Conservation (phyloP, 345 rosid genomes). For the Arabis hirsuta region DNA sequence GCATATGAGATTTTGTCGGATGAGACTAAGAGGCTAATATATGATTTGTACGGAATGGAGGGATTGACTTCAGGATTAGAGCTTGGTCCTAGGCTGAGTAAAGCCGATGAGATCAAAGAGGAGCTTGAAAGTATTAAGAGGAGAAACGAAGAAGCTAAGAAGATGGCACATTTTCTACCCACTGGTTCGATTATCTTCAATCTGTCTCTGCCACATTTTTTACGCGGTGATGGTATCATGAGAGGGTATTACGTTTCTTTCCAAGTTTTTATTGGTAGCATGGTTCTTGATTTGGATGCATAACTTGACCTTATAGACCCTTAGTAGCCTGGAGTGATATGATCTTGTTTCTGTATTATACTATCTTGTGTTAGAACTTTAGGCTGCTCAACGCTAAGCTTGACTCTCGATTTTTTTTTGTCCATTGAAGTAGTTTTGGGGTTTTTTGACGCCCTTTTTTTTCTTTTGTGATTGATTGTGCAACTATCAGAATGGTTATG, state of each 20-base stretch:
- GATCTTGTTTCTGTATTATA: background rate
- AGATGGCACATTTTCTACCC: constrained; percentile 63
- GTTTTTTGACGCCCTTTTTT: constrained; percentile 29
- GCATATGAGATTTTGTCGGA: constrained; percentile 88
- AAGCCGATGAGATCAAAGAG: constrained; percentile 80
- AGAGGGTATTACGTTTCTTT: constrained; percentile 58
- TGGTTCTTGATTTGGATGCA: constrained; percentile 19
- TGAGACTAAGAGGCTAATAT: constrained; percentile 77
- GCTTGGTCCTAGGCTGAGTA: constrained; percentile 82
- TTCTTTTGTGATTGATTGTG: constrained; percentile 28
- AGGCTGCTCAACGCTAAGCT: background rate
- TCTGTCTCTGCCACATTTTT: constrained; percentile 71
- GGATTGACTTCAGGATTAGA: constrained; percentile 86
- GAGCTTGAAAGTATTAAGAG: constrained; percentile 73
- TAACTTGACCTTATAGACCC: background rate
- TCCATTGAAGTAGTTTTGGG: constrained; percentile 3
- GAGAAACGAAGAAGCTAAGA: constrained; percentile 71
- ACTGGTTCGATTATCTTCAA: constrained; percentile 69
- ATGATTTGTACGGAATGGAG: constrained; percentile 96
- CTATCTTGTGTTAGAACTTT: constrained; percentile 10
- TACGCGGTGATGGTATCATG: constrained; percentile 87
- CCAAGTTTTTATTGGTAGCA: constrained; percentile 8
- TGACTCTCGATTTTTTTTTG: background rate
- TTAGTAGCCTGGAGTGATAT: background rate
- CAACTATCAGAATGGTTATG: constrained; percentile 78